Evolutionary conservation across 306 rosid genomes (phyloP).

Genomic region (Quercus berberidifolia): DNA sequence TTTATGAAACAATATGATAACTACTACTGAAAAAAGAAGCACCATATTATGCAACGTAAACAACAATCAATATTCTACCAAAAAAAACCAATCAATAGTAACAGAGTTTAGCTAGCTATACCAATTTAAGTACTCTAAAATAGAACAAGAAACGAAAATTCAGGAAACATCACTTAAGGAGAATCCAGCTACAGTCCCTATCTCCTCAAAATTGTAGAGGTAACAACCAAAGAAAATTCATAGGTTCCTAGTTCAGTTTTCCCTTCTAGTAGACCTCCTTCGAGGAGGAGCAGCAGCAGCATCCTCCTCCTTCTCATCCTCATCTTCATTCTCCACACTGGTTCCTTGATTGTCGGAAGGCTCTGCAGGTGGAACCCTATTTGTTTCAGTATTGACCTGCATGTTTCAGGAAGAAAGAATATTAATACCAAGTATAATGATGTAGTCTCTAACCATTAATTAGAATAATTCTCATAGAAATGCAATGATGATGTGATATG

Average conservation of each 20-base stretch:
- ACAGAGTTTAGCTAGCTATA: not conserved
- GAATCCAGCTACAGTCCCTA: not conserved
- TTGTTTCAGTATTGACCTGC: conserved; percentile 42
- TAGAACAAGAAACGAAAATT: not conserved
- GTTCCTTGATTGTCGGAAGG: conserved; percentile 32
- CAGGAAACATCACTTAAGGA: not conserved
- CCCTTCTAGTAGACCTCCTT: conserved; percentile 60
- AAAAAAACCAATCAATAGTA: not conserved
- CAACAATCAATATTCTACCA: not conserved
- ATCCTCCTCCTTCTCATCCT: conserved; percentile 29
- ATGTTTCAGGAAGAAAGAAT: conserved; percentile 5
- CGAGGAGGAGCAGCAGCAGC: conserved; percentile 41
- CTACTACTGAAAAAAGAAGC: no score
- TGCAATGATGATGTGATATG: not conserved
- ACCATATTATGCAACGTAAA: not conserved
- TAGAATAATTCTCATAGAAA: not conserved
- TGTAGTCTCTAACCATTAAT: not conserved
- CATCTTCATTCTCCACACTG: conserved; percentile 53
- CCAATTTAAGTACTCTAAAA: not conserved
- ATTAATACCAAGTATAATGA: not conserved
- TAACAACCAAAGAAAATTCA: not conserved
- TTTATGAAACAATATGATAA: no score
- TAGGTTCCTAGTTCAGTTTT: conserved; percentile 27
- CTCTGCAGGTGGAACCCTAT: conserved; percentile 29
- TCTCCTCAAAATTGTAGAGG: not conserved